phyloP scores from a whole-genome alignment of 2,329 filamentous ascomycete genomes.

The Pseudophaeomoniella oleicola region DNA sequence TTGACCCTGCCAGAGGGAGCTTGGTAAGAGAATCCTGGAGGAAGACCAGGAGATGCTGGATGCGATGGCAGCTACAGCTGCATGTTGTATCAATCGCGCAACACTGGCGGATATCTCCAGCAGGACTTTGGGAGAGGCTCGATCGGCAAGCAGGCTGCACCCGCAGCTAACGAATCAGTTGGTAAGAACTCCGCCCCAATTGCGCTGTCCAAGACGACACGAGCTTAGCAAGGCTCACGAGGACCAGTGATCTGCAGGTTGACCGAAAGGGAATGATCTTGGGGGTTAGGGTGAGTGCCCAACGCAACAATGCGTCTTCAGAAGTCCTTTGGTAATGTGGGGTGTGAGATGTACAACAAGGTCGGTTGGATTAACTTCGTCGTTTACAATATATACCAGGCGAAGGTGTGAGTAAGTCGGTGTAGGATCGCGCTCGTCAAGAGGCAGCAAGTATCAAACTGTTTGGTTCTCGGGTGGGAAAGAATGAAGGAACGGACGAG shows the following conservation, averaged over 20 bases:
- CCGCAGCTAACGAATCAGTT: background rate
- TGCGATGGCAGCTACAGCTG: background rate
- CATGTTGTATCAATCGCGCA: background rate
- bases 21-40: background rate
- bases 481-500: slow-evolving; percentile 1
- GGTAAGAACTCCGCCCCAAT: background rate
- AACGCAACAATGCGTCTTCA: slow-evolving; percentile 1
- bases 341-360: background rate
- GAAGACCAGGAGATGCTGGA: background rate
- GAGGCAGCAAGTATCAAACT: background rate
- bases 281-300: slow-evolving; percentile 1
- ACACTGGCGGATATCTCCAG: background rate
- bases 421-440: background rate
- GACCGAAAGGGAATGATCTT: slow-evolving; percentile 1
- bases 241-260: slow-evolving; percentile 1
- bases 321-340: background rate
- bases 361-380: background rate
- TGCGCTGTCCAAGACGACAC: background rate
- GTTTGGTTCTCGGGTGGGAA: no score
- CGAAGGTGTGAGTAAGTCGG: background rate
- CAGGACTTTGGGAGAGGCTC: background rate
- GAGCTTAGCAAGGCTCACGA: background rate
- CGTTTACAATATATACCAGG: background rate
- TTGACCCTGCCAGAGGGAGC: background rate
- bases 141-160: background rate